These are phyloP conservation scores for Candida fluviatilis DNA, from an alignment of 805 yeast genomes.

Conservation along the genomic window DNA sequence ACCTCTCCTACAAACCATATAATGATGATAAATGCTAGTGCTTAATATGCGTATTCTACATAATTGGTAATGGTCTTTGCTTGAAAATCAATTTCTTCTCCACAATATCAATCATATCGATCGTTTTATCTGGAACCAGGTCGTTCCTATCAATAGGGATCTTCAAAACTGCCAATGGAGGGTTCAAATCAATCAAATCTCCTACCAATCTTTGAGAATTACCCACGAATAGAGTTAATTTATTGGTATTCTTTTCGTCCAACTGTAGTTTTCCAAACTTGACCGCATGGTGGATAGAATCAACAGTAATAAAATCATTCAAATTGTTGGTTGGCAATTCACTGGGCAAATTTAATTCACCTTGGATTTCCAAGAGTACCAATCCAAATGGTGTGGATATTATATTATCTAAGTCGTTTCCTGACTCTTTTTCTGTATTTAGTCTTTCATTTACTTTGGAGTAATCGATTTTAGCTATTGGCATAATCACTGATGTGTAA, in stretches of 20 bases:
- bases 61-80: constrained; percentile 72
- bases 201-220: constrained; percentile 70
- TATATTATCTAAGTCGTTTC: constrained; percentile 12
- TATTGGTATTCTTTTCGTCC: constrained; percentile 32
- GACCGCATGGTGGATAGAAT: constrained; percentile 41
- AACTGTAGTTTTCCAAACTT: constrained; percentile 47
- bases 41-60: constrained; percentile 46
- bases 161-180: constrained; percentile 62
- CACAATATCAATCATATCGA: constrained; percentile 58
- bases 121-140: constrained; percentile 20
- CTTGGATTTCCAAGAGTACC: constrained; percentile 66
- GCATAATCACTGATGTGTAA: constrained; percentile 10
- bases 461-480: constrained; percentile 16
- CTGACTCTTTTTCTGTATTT: background rate
- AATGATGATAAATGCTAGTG: too few relatives aligned
- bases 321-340: constrained; percentile 34
- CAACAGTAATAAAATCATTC: constrained; percentile 29
- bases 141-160: constrained; percentile 27
- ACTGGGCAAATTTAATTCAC: constrained; percentile 52
- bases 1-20: too few relatives aligned
- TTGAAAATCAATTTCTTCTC: constrained; percentile 56
- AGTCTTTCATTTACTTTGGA: constrained; percentile 9
- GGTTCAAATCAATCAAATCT: constrained; percentile 49
- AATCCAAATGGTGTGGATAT: constrained; percentile 56
- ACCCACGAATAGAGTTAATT: constrained; percentile 60